phyloP scores from a whole-genome alignment of 495 filamentous ascomycete species.

The Hypoxylon cercidicola region DNA sequence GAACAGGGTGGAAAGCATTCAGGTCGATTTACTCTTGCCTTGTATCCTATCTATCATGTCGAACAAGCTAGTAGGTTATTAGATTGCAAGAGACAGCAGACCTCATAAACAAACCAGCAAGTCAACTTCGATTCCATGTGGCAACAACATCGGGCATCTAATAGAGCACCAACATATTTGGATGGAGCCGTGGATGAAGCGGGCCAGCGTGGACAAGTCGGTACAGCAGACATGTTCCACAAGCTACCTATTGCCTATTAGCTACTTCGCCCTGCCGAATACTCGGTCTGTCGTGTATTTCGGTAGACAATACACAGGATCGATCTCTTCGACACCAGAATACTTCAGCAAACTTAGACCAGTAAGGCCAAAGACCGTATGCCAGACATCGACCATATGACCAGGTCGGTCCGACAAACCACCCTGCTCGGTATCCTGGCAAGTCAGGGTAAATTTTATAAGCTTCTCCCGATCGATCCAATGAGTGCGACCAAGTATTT shows the following conservation, averaged over 20 bases:
- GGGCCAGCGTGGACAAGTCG: conserved; percentile 2
- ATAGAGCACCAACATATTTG: background rate
- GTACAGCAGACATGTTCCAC: background rate
- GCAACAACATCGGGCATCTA: background rate
- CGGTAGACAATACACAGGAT: conserved; percentile 90
- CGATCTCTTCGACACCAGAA: conserved; percentile 80
- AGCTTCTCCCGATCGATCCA: conserved; percentile 91
- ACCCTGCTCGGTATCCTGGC: conserved; percentile 85
- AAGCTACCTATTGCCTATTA: conserved; percentile 16
- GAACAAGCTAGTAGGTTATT: conserved; percentile 69
- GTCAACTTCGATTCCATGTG: conserved; percentile 6
- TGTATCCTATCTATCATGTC: conserved; percentile 73
- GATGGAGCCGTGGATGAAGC: background rate
- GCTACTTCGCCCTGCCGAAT: conserved; percentile 50
- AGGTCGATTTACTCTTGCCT: conserved; percentile 72
- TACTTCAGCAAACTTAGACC: conserved; percentile 85
- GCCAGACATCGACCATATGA: conserved; percentile 97
- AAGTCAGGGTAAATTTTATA: conserved; percentile 80
- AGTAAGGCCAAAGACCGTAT: conserved; percentile 89
- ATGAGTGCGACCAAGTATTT: conserved; percentile 85
- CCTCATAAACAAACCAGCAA: background rate
- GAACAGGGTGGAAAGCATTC: conserved; percentile 15
- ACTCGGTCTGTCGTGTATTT: conserved; percentile 68
- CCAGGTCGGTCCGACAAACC: conserved; percentile 92
- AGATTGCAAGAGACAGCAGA: conserved; percentile 72